A percentile compares a stretch with the other conserved stretches of the same genome.
Conservation (phyloP, 371 early-diverging fungal genomes). For the Mortierella sp. region DNA sequence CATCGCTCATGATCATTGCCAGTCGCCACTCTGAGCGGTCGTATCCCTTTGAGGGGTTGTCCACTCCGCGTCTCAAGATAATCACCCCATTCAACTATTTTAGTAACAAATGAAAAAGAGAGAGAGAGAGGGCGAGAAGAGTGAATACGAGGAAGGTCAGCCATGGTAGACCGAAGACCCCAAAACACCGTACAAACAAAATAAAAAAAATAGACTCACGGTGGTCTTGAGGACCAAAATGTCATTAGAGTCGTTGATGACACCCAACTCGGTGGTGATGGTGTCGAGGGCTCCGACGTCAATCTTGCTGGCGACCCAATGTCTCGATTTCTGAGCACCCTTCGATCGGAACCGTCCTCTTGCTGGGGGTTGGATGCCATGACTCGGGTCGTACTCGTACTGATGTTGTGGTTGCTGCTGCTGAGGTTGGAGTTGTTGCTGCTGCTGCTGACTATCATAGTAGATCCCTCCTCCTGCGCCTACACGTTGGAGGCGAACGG, state of each 20-base stretch:
- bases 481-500: not conserved
- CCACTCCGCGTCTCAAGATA: constrained; percentile 26
- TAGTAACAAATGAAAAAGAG: not conserved
- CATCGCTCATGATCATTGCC: constrained; percentile 43
- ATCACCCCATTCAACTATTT: constrained; percentile 33
- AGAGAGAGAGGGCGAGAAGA: not conserved
- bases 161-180: too few species aligned
- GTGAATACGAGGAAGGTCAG: not conserved
- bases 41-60: not conserved
- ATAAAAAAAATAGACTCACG: constrained; percentile 8
- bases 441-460: not conserved
- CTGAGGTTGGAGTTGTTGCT: too few species aligned
- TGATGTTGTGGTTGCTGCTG: not conserved
- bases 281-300: constrained; percentile 17
- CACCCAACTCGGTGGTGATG: constrained; percentile 32
- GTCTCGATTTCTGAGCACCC: not conserved
- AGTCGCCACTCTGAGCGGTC: constrained; percentile 21
- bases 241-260: constrained; percentile 26
- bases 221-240: constrained; percentile 41
- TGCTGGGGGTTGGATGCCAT: not conserved
- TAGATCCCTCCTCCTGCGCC: not conserved
- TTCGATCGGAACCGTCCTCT: not conserved
- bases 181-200: not conserved
- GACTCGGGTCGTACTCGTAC: not conserved
- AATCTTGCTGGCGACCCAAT: constrained; percentile 20